Percentiles rank a stretch among this genome's conserved stretches.
Evolutionary conservation across 176 grass and related monocot genomes (phyloP).

Genomic region (Oryza glumipatula): DNA sequence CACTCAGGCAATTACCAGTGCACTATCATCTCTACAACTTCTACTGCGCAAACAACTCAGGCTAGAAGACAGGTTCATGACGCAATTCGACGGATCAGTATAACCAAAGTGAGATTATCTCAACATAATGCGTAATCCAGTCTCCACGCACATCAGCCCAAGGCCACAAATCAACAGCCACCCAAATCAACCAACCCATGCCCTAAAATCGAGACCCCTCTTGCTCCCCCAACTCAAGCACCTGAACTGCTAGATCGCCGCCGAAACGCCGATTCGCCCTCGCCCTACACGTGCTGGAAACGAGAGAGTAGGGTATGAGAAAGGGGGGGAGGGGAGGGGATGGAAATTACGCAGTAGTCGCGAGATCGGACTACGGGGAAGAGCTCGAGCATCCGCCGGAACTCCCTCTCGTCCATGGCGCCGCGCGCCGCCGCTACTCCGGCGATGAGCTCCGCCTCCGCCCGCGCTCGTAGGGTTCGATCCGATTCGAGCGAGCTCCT

Average conservation of each 20-base stretch:
- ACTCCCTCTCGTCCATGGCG: slow-evolving; percentile 90
- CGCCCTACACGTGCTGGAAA: neutral
- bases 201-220: neutral
- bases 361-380: slow-evolving; percentile 83
- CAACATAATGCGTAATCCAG: neutral
- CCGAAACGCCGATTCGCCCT: neutral
- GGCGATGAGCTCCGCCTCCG: neutral
- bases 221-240: neutral
- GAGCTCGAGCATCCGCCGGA: slow-evolving; percentile 75
- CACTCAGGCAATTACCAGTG: neutral
- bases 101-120: slow-evolving; percentile 4
- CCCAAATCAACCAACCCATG: neutral
- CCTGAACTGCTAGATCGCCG: neutral
- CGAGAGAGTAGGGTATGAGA: neutral
- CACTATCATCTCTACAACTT: too few relatives aligned
- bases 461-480: neutral
- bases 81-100: neutral
- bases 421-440: neutral
- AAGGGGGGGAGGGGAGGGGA: neutral
- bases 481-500: slow-evolving; percentile 8
- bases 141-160: neutral
- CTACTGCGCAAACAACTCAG: neutral
- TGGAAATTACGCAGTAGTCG: slow-evolving; percentile 68
- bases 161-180: neutral
- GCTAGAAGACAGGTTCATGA: neutral